These are phyloP conservation scores for Tetraselmis striata DNA, from an alignment of 139 green algal genomes.

Conservation along the genomic window DNA sequence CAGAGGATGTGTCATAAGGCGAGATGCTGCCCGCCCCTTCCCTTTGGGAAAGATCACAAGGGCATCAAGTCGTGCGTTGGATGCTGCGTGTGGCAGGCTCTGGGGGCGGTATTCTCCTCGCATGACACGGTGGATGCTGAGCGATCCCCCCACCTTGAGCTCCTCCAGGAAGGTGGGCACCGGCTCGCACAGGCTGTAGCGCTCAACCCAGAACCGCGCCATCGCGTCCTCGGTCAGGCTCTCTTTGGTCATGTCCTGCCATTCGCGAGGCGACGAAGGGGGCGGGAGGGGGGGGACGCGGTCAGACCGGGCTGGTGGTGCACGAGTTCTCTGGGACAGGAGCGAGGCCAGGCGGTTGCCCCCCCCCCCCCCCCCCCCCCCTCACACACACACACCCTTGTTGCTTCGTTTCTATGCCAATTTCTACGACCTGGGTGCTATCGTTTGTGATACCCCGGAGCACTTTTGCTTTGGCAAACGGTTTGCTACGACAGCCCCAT, in stretches of 20 bases:
- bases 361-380: not conserved
- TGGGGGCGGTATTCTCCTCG: not conserved
- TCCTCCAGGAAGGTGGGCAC: conserved; percentile 62
- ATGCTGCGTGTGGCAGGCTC: not conserved
- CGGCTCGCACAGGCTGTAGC: conserved; percentile 53
- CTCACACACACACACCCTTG: not conserved
- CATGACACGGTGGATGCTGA: not conserved
- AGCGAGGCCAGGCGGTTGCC: too few relatives aligned
- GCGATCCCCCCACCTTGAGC: conserved; percentile 10
- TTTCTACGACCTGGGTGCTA: too few relatives aligned
- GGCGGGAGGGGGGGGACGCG: too few relatives aligned
- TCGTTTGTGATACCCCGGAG: too few relatives aligned
- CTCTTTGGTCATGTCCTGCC: conserved; percentile 28
- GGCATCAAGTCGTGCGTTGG: not conserved
- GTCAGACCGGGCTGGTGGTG: too few relatives aligned
- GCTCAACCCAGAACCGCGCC: conserved; percentile 67
- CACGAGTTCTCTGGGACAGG: too few relatives aligned
- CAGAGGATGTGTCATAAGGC: not conserved
- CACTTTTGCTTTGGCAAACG: too few relatives aligned
- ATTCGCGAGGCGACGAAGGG: not conserved
- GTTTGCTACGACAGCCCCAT: too few relatives aligned
- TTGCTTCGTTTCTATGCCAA: not conserved
- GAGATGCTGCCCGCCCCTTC: not conserved
- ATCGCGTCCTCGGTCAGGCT: conserved; percentile 30
- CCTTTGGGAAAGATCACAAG: not conserved